phyloP scores from a whole-genome alignment of 495 filamentous ascomycete species.

The Geopyxis carbonaria region DNA sequence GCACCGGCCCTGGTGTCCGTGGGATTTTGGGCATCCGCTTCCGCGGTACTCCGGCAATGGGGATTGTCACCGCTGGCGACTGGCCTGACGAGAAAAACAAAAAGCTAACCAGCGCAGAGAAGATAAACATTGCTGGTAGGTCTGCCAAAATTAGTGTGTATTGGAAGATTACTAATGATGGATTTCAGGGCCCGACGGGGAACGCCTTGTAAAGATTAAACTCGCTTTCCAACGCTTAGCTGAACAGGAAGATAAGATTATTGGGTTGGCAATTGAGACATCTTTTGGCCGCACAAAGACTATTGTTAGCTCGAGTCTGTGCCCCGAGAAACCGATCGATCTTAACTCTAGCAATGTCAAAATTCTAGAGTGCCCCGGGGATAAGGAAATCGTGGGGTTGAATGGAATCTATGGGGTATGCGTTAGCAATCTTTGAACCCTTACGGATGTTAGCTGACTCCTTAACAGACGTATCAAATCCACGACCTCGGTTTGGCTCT shows the following conservation, averaged over 20 bases:
- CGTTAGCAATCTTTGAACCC: neutral
- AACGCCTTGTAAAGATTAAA: constrained; percentile 2
- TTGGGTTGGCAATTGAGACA: constrained; percentile 20
- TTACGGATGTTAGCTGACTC: constrained; percentile 2
- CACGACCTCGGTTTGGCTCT: constrained; percentile 20
- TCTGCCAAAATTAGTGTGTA: no score
- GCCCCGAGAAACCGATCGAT: constrained; percentile 11
- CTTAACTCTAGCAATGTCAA: constrained; percentile 11
- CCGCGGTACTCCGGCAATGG: constrained; percentile 18
- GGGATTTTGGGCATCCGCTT: constrained; percentile 20
- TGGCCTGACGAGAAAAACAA: constrained; percentile 18
- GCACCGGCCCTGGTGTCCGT: no score
- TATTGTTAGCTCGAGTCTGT: constrained; percentile 14
- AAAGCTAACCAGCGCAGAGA: constrained; percentile 11
- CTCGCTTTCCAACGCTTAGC: constrained; percentile 16
- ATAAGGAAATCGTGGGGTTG: constrained; percentile 20
- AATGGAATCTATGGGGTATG: constrained; percentile 20
- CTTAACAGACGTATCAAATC: constrained; percentile 12
- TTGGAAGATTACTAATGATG: neutral
- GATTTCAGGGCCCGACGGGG: no score
- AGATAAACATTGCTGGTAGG: constrained; percentile 15
- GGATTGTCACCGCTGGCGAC: constrained; percentile 20
- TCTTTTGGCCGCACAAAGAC: constrained; percentile 12
- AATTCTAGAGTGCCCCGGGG: constrained; percentile 10
- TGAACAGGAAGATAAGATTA: constrained; percentile 11